Base-by-base conservation (phyloP, 345 rosid genomes). In the Pugionium cornutum region DNA sequence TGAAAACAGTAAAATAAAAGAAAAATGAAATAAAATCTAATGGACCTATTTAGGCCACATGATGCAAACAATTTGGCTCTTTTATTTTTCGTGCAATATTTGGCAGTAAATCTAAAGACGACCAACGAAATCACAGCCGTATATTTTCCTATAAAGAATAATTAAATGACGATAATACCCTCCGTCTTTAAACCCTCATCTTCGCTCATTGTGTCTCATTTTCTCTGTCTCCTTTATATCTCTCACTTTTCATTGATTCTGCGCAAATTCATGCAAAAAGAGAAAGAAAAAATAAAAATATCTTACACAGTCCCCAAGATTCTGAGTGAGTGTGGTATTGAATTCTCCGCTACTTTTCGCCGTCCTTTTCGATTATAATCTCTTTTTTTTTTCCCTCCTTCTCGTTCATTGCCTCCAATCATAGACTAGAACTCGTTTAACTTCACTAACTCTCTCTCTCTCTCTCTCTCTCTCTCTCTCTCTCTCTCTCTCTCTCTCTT, bases 201-300 rank as follows among this genome's bases (percentile, higher is more conserved):
- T 66, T 7, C 9, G 9, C 9, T 67, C 64, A 36, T 4, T 6
- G 36, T 34, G 36, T 34, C 3, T 3, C 18, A 30, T 11, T 49
- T 44, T 53, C 1, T 34, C 31, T 11, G 26, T 49, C 25, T 1
- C 5, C n/a, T 36, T 46, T 35, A 2, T 36, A 2, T 18, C 35
- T 57, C 47, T 28, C 58, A n/a, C 49, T 48, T 68, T 39, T 29
- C 29, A 32, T 61, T 33, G 53, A 41, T 43, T 52, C 59, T 69
- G 53, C 53, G 45, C 53, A 52, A 51, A 50, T 69, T 60, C 74
- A 69, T 69, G 74, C 74, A 52, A 61, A 68, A 69, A 60, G 41
- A 29, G 36, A 11, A 40, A 18, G 6, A 29, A 8, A n/a, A 6
- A 5, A 53, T 52, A 66, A 67, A 25, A 37, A 18, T 0, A 18